These are phyloP conservation scores for Chondrus crispus DNA, from an alignment of 23 red algal species.

Conservation along the genomic window DNA sequence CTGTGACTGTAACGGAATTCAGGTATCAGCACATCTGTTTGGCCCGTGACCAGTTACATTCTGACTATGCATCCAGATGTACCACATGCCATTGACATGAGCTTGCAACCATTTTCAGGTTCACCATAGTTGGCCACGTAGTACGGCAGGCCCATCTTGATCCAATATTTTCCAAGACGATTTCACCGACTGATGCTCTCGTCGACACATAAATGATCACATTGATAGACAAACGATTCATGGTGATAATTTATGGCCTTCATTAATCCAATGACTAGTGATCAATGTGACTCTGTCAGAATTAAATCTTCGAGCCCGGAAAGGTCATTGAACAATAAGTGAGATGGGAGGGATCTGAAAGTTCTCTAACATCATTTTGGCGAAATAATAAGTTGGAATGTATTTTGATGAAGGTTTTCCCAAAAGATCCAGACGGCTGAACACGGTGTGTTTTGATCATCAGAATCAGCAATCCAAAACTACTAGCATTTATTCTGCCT, in stretches of 20 bases:
- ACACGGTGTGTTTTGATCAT: not conserved
- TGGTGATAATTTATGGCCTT: not conserved
- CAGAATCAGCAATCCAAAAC: not conserved
- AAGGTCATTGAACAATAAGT: not conserved
- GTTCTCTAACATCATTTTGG: not conserved
- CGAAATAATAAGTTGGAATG: not conserved
- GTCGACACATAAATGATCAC: not conserved
- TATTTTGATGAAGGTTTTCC: not conserved
- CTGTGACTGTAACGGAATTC: not conserved
- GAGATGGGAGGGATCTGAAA: not conserved
- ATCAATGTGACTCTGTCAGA: not conserved
- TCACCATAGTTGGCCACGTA: not conserved
- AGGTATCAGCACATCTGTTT: not conserved
- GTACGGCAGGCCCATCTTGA: not conserved
- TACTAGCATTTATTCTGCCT: no score
- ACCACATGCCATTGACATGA: not conserved
- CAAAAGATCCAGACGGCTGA: not conserved
- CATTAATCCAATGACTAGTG: not conserved
- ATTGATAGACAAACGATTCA: not conserved
- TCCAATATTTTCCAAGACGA: not conserved
- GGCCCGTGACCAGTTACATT: not conserved
- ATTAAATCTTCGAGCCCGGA: not conserved
- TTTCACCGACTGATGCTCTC: not conserved
- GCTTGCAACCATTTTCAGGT: not conserved
- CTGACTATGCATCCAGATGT: not conserved